Conservation (phyloP, 768 basidiomycete genomes). For the Amanita rimosa region DNA sequence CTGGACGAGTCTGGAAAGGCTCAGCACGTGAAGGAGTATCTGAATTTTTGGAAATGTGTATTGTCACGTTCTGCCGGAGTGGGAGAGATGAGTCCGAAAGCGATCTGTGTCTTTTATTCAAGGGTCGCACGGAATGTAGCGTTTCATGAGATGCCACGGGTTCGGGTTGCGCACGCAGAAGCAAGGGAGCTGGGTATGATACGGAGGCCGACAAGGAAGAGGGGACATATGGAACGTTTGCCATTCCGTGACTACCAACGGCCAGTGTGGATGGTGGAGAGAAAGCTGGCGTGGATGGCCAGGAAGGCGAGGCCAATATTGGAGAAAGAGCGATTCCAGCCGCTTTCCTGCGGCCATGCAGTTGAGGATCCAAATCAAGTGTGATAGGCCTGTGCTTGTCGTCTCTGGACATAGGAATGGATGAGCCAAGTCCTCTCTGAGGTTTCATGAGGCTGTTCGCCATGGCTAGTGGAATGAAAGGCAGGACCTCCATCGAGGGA, state of each 20-base stretch:
- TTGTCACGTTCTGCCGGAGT: too few relatives aligned
- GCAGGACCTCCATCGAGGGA: slow-evolving; percentile 11
- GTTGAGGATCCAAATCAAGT: not conserved
- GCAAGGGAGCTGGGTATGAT: slow-evolving; percentile 33
- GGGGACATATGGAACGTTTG: slow-evolving; percentile 21
- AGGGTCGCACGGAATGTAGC: not conserved
- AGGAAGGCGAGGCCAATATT: slow-evolving; percentile 48
- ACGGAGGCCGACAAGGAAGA: slow-evolving; percentile 28
- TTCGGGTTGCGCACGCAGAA: slow-evolving; percentile 7
- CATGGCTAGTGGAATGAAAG: slow-evolving; percentile 3
- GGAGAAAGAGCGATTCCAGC: slow-evolving; percentile 37
- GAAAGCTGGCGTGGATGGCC: slow-evolving; percentile 31
- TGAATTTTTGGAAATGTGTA: not conserved
- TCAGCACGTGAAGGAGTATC: not conserved
- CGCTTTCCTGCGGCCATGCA: too few relatives aligned
- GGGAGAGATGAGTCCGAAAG: slow-evolving; percentile 2
- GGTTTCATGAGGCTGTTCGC: not conserved
- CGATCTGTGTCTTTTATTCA: slow-evolving; percentile 1
- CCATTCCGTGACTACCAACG: slow-evolving; percentile 22
- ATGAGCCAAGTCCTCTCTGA: too few relatives aligned
- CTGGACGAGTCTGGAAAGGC: not conserved
- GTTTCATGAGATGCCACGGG: not conserved
- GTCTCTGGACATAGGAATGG: not conserved
- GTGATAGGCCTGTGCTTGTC: not conserved
- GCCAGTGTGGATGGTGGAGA: too few relatives aligned